Evolutionary conservation across 345 rosid species (phyloP).

Genomic region (Gynandropsis gynandra): DNA sequence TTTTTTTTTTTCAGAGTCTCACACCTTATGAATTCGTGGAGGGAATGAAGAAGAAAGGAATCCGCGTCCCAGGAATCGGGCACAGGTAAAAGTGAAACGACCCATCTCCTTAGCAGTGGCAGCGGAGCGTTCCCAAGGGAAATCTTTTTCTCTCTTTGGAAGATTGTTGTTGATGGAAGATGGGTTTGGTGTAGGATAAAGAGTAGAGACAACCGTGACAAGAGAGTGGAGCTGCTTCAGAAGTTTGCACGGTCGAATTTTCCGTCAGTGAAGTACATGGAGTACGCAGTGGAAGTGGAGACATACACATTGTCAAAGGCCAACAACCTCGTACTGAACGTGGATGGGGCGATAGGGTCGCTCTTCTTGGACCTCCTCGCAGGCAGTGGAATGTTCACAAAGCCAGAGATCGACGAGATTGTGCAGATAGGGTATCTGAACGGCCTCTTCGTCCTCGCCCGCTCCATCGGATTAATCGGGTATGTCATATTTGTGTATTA

Average conservation of each 20-base stretch:
- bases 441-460: conserved; percentile 91
- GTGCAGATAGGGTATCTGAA: conserved; percentile 81
- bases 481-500: no score
- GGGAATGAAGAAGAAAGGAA: conserved; percentile 94
- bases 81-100: conserved; percentile 75
- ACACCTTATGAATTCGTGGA: conserved; percentile 92
- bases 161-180: no score
- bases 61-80: conserved; percentile 96
- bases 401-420: conserved; percentile 88
- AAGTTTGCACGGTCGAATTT: conserved; percentile 74
- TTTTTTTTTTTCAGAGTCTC: conserved; percentile 45
- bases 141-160: no score
- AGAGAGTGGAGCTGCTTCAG: conserved; percentile 91
- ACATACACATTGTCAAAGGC: conserved; percentile 82
- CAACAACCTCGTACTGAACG: conserved; percentile 76
- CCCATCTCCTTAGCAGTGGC: no score
- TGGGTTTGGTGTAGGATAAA: conserved; percentile 56
- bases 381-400: conserved; percentile 85
- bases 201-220: conserved; percentile 94
- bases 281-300: conserved; percentile 83
- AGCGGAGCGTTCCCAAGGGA: no score
- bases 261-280: conserved; percentile 93
- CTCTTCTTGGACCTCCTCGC: conserved; percentile 96
- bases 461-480: conserved; percentile 89
- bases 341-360: conserved; percentile 87